Evolutionary conservation across 2,329 filamentous ascomycete species (phyloP), one percentile per base, ranked within the genome.

Genomic region (Penicillium capsulatum): DNA sequence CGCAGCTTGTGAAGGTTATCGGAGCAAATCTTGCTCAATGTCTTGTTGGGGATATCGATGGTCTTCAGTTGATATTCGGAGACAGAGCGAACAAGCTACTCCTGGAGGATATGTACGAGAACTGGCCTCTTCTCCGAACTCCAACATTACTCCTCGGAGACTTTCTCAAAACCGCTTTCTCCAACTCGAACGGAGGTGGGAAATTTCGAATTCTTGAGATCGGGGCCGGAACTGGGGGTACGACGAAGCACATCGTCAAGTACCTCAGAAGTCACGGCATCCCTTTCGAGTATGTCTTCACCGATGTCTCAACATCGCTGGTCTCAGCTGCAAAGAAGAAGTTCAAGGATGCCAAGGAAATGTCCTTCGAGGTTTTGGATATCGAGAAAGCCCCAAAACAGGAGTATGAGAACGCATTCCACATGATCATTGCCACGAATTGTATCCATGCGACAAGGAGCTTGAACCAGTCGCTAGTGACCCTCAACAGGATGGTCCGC

Each of bases 1-100:
- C n/a, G n/a, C n/a, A n/a, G n/a, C n/a, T n/a, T n/a, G n/a, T n/a
- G n/a, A n/a, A n/a, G n/a, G n/a, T 50, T 3, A 63, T 60, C 0
- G 70, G 63, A 0, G 39, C 59, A 0, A 37, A 51, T 5, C 54
- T 74, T 0, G 67, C 68, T 1, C 57, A 62, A 0, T 69, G 63
- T 34, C 54, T 75, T 0, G 50, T 48, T 0, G 70, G 70, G 0
- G 38, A 47, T 1, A 46, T 43, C 0, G 67, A 74, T 32, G 57
- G 61, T 3, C 27, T 73, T 0, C 40, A 54, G 1, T 36, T 74
- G 1, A 45, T 74, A 2, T 74, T 73, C 31, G 57, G 58, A 0
- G 57, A 54, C 20, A 42, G 44, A 7, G 38, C 48, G 2, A 54
- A 52, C 7, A 48, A 54, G 1, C 37, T 15, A 3, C 29, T 40